A percentile compares a stretch with the other conserved stretches of the same genome.
Conservation (phyloP, 2,329 filamentous ascomycete species). For the Chrysoporthe austroafricana region DNA sequence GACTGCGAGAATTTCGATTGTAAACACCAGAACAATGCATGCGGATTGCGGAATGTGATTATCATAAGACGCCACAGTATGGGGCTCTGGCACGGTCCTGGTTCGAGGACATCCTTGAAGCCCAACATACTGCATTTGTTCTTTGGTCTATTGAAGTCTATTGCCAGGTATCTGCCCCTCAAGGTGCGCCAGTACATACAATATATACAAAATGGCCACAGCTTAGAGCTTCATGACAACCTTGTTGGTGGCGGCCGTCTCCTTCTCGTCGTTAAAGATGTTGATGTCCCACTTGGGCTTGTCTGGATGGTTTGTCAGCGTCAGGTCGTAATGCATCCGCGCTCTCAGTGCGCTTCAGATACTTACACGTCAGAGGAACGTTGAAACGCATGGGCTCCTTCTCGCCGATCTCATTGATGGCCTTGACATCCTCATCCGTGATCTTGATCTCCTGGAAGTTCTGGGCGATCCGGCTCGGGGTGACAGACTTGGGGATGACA, state of each 20-base stretch:
- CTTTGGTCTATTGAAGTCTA: conserved; percentile 17
- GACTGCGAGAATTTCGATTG: too few relatives aligned
- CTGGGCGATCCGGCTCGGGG: conserved; percentile 65
- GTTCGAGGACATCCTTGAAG: not conserved
- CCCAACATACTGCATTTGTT: not conserved
- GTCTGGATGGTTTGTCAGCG: conserved; percentile 38
- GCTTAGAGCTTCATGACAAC: conserved; percentile 43
- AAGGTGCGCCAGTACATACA: conserved; percentile 6
- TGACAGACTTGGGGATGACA: conserved; percentile 78
- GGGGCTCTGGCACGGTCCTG: not conserved
- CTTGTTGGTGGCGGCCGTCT: conserved; percentile 53
- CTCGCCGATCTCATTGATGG: conserved; percentile 65
- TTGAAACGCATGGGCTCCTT: conserved; percentile 48
- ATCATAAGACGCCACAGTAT: not conserved
- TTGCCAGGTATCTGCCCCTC: conserved; percentile 16
- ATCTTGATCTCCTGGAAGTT: conserved; percentile 74
- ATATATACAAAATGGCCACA: not conserved
- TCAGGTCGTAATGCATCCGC: not conserved
- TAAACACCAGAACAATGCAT: too few relatives aligned
- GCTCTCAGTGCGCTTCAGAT: not conserved
- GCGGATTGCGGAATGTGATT: not conserved
- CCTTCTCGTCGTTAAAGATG: conserved; percentile 57
- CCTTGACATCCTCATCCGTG: conserved; percentile 59
- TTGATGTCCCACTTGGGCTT: conserved; percentile 60
- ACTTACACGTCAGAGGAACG: conserved; percentile 48